A percentile compares a stretch with the other conserved stretches of the same genome.
These are phyloP conservation scores for Aspergillus sp. DNA, from an alignment of 2,329 filamentous ascomycete species.

Conservation along the genomic window DNA sequence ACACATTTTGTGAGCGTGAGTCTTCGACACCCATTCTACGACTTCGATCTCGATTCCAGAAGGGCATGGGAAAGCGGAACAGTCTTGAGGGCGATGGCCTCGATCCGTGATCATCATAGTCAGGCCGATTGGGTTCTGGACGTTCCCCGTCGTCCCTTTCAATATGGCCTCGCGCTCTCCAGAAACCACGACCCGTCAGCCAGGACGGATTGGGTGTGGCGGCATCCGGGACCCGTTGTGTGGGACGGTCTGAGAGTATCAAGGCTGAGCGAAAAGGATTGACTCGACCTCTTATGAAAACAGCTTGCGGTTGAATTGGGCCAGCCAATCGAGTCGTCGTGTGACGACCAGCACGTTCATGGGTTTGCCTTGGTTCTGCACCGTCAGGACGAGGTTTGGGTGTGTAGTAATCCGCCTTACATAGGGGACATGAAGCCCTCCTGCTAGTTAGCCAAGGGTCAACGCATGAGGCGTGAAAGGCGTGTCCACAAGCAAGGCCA, in stretches of 20 bases:
- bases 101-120: neutral
- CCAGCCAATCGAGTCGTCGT: conserved; percentile 29
- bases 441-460: conserved; percentile 96
- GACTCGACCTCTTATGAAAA: conserved; percentile 38
- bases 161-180: conserved; percentile 1
- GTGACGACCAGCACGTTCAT: conserved; percentile 39
- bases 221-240: conserved; percentile 31
- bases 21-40: neutral
- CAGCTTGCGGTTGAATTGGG: conserved; percentile 40
- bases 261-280: conserved; percentile 40
- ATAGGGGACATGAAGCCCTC: conserved; percentile 93
- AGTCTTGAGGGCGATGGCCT: neutral
- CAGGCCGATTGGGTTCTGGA: neutral
- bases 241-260: conserved; percentile 43
- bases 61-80: conserved; percentile 7
- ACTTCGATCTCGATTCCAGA: neutral
- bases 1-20: conserved; percentile 6
- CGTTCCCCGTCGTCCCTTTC: neutral
- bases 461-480: conserved; percentile 93
- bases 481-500: conserved; percentile 93
- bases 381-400: conserved; percentile 80
- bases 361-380: conserved; percentile 30
- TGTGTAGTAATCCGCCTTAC: conserved; percentile 96
- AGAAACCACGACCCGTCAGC: conserved; percentile 5
- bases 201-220: conserved; percentile 1